Percentiles rank a stretch among this genome's conserved stretches.
Conservation (phyloP, 2,329 filamentous ascomycete genomes). For the Sclerotinia borealis region DNA sequence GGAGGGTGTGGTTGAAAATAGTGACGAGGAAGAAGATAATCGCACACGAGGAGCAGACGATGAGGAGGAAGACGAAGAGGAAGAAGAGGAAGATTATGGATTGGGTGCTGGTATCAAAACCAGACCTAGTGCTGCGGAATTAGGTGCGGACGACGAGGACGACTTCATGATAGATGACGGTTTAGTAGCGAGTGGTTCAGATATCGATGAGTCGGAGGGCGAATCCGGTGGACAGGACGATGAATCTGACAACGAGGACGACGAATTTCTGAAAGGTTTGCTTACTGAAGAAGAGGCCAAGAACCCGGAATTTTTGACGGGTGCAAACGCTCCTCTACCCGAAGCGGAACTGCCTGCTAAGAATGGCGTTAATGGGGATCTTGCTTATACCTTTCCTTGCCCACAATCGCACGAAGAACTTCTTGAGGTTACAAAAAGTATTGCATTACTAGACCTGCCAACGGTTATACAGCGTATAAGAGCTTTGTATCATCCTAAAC, state of each 20-base stretch:
- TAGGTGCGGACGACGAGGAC: constrained; percentile 87
- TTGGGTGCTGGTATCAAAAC: constrained; percentile 54
- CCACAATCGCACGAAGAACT: constrained; percentile 74
- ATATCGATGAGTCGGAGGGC: constrained; percentile 52
- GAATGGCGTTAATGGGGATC: constrained; percentile 41
- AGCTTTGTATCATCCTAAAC: constrained; percentile 83
- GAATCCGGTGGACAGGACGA: constrained; percentile 39
- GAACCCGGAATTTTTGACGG: constrained; percentile 45
- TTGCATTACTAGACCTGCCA: constrained; percentile 61
- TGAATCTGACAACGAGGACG: constrained; percentile 45
- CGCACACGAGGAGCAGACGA: not conserved
- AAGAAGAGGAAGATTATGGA: constrained; percentile 55
- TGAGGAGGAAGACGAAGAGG: constrained; percentile 42
- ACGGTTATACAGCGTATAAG: constrained; percentile 83
- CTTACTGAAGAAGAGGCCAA: constrained; percentile 52
- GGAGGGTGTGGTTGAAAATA: constrained; percentile 69
- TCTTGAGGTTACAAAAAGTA: constrained; percentile 53
- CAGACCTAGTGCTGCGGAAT: constrained; percentile 41
- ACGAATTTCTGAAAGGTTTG: constrained; percentile 68
- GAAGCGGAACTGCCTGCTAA: constrained; percentile 36
- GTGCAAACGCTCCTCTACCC: constrained; percentile 39
- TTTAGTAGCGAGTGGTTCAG: constrained; percentile 75
- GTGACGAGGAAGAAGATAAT: constrained; percentile 52
- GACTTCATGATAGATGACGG: constrained; percentile 89
- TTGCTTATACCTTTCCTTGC: constrained; percentile 83